Percentiles rank a stretch among this genome's conserved stretches.
These are phyloP conservation scores for Pseudogymnoascus sp. DNA, from an alignment of 2,329 filamentous ascomycete species.

Conservation along the genomic window DNA sequence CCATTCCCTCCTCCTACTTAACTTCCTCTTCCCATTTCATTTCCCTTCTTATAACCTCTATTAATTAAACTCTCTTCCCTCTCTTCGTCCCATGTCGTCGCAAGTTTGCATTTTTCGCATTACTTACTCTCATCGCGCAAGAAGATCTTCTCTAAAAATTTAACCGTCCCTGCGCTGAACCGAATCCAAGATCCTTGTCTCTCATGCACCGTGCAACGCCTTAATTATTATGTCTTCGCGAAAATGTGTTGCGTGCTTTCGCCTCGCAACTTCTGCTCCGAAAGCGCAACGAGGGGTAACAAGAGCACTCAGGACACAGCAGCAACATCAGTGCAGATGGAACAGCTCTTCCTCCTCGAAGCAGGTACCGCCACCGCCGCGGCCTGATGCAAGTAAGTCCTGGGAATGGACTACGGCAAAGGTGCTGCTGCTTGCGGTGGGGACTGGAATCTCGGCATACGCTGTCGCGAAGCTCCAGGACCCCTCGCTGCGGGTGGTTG, in stretches of 20 bases:
- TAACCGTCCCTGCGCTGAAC: background rate
- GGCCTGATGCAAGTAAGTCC: background rate
- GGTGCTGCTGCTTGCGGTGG: constrained; percentile 21
- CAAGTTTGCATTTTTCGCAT: background rate
- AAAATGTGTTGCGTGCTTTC: constrained; percentile 7
- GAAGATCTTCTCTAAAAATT: constrained; percentile 1
- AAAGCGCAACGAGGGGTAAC: background rate
- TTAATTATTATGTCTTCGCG: constrained; percentile 4
- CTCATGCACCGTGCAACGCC: constrained; percentile 5
- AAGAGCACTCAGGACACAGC: background rate
- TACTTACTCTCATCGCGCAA: constrained; percentile 3
- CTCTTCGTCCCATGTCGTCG: background rate
- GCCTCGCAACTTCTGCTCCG: background rate
- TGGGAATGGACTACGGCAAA: constrained; percentile 21
- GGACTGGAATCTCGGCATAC: constrained; percentile 17
- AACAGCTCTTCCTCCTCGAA: background rate
- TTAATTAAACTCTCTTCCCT: background rate
- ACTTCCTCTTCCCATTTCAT: background rate
- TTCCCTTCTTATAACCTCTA: background rate
- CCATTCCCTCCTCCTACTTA: background rate
- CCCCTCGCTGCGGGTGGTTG: constrained; percentile 6
- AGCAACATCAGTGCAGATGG: background rate
- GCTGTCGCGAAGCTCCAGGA: constrained; percentile 14
- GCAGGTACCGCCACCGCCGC: background rate
- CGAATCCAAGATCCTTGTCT: background rate